These are phyloP conservation scores for Apiospora saccharicola DNA, from an alignment of 2,329 filamentous ascomycete species.

Conservation along the genomic window DNA sequence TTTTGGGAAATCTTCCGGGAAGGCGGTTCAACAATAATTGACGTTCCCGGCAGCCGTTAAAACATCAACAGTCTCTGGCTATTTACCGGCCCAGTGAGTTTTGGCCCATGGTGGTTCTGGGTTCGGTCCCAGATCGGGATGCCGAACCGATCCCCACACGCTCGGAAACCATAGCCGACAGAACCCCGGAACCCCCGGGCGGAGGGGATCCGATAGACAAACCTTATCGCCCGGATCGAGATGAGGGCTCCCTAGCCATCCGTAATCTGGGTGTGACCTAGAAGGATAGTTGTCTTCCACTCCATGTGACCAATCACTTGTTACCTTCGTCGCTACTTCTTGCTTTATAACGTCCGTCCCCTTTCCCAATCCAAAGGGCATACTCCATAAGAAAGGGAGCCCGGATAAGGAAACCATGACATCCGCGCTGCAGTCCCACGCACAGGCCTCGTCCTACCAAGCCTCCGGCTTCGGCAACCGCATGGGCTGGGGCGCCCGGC, in stretches of 20 bases:
- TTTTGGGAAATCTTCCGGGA: too few relatives aligned
- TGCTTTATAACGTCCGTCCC: background rate
- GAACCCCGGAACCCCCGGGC: background rate
- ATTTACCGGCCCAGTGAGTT: background rate
- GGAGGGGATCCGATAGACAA: background rate
- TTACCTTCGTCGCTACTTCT: background rate
- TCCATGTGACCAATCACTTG: background rate
- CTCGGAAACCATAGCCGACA: background rate
- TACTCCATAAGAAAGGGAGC: background rate
- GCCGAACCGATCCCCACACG: background rate
- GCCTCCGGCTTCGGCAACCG: slow-evolving; percentile 48
- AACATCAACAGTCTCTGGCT: too few relatives aligned
- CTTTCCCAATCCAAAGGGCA: background rate
- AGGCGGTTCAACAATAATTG: too few relatives aligned
- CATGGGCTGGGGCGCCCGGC: slow-evolving; percentile 52
- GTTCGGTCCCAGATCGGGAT: background rate
- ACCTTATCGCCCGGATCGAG: background rate
- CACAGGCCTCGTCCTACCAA: slow-evolving; percentile 36
- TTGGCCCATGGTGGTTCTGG: too few relatives aligned
- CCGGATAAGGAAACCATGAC: background rate
- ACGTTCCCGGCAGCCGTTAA: too few relatives aligned
- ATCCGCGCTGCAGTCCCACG: slow-evolving; percentile 11
- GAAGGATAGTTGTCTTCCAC: too few relatives aligned
- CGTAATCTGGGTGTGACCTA: too few relatives aligned
- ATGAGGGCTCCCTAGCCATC: too few relatives aligned